These are phyloP conservation scores for Climacium dendroides DNA, from an alignment of 225 moss, liverwort and hornwort species.

Conservation along the genomic window DNA sequence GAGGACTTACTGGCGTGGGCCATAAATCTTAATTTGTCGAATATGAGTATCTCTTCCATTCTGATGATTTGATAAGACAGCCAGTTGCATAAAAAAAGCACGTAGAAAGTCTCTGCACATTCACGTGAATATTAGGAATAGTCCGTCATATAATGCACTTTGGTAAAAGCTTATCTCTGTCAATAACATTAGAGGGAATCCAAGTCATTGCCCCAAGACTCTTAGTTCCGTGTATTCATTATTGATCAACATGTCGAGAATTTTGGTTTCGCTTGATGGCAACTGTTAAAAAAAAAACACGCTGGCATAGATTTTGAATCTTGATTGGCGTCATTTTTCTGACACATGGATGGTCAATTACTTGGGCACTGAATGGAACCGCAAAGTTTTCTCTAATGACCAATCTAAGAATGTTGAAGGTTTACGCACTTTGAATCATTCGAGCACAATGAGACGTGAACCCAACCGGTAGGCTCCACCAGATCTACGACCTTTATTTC, in stretches of 20 bases:
- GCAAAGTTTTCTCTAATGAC: not conserved
- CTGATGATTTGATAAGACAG: conserved; percentile 89
- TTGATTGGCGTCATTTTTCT: no score
- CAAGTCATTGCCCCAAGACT: not conserved
- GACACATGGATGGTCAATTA: not conserved
- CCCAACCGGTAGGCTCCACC: conserved; percentile 81
- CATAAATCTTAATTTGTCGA: conserved; percentile 83
- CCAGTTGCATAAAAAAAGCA: conserved; percentile 86
- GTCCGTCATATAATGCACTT: not conserved
- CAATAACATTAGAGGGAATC: not conserved
- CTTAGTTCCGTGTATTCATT: not conserved
- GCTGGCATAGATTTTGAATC: not conserved
- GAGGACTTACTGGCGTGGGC: conserved; percentile 76
- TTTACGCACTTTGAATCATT: conserved; percentile 65
- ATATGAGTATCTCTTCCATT: conserved; percentile 96
- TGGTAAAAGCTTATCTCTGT: not conserved
- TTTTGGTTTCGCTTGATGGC: not conserved
- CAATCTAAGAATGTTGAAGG: not conserved
- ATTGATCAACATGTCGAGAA: not conserved
- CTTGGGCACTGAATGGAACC: not conserved
- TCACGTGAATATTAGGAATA: not conserved
- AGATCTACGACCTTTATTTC: conserved; percentile 95
- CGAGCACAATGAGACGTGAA: conserved; percentile 68
- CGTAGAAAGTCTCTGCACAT: conserved; percentile 72
- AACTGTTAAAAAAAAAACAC: not conserved